phyloP scores from a whole-genome alignment of 352 stramenopile genomes.

The Pythium chondricola region DNA sequence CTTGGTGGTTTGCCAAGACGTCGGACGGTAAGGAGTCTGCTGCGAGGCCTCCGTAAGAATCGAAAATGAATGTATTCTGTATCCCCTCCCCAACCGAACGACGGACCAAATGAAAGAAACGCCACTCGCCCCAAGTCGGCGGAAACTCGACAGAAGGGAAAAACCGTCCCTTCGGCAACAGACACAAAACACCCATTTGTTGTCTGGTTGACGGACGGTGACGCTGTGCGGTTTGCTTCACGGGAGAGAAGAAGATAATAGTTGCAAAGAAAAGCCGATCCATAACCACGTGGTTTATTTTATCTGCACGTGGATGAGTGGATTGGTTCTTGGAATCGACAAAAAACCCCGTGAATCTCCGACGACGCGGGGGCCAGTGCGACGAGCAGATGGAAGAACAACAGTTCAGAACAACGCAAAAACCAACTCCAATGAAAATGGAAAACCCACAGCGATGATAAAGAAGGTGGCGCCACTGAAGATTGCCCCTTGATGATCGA shows the following conservation, averaged over 20 bases:
- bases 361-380: constrained; percentile 5
- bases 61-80: constrained; percentile 13
- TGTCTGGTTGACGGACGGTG: constrained; percentile 1
- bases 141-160: background rate
- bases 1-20: constrained; percentile 13
- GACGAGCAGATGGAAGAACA: constrained; percentile 1
- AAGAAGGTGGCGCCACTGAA: too few species aligned
- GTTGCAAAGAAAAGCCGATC: too few species aligned
- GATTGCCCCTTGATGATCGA: too few species aligned
- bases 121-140: background rate
- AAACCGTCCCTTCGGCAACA: background rate
- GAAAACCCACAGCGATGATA: background rate
- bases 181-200: constrained; percentile 1
- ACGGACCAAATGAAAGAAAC: background rate
- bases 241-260: too few species aligned
- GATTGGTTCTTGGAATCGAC: too few species aligned
- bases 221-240: too few species aligned
- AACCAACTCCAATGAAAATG: background rate
- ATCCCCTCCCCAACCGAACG: background rate
- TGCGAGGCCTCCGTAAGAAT: constrained; percentile 23
- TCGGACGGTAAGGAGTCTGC: constrained; percentile 22
- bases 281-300: too few species aligned
- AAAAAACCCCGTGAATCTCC: too few species aligned
- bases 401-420: background rate
- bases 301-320: too few species aligned